These are phyloP conservation scores for Lepidium didymum DNA, from an alignment of 345 rosid species.

Conservation along the genomic window DNA sequence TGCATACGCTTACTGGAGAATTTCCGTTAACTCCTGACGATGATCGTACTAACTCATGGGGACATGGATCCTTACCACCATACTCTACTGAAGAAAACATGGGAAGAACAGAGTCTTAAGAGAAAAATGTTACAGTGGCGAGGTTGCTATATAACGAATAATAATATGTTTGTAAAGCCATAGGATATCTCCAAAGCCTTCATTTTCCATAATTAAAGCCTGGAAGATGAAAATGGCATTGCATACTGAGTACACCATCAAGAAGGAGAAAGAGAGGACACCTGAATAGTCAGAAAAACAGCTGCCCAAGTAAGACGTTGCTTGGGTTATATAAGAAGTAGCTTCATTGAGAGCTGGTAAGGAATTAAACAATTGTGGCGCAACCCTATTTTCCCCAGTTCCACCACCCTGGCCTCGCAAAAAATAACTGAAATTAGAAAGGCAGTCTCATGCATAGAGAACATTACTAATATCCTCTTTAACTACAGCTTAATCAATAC, in stretches of 20 bases:
- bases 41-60: slow-evolving; percentile 50
- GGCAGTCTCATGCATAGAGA: neutral
- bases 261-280: slow-evolving; percentile 10
- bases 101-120: neutral
- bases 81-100: slow-evolving; percentile 38
- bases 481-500: neutral
- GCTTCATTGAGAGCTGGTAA: slow-evolving; percentile 51
- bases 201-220: neutral
- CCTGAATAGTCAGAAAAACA: slow-evolving; percentile 58
- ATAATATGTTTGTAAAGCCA: neutral
- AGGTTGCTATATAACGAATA: neutral
- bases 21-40: slow-evolving; percentile 33
- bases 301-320: slow-evolving; percentile 47
- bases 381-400: slow-evolving; percentile 14
- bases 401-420: slow-evolving; percentile 20
- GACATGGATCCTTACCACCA: slow-evolving; percentile 45
- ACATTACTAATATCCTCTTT: neutral
- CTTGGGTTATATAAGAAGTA: slow-evolving; percentile 48
- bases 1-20: slow-evolving; percentile 26
- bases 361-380: slow-evolving; percentile 40
- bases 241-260: neutral
- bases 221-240: neutral
- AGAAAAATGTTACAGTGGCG: neutral
- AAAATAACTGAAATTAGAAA: slow-evolving; percentile 2
- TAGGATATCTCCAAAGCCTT: neutral